Evolutionary conservation across 805 yeast genomes (phyloP), one percentile per base, ranked within the genome.

Genomic region (Cyberlindnera mississippiensis): DNA sequence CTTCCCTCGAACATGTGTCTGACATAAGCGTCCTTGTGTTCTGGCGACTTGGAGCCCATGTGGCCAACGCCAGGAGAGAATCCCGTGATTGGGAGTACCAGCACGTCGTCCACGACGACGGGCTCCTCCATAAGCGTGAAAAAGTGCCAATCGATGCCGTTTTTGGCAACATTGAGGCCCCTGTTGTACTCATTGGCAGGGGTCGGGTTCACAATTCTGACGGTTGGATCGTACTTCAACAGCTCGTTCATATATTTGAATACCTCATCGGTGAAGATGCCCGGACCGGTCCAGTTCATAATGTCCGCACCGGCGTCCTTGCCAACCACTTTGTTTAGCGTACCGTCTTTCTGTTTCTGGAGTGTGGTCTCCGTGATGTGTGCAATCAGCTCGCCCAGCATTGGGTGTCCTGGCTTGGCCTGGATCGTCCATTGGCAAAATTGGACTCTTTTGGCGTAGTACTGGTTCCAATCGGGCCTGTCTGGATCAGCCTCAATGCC

Each of bases 401-500:
- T 72, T 1, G 99, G 99, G 59, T 93, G 98, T 1, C 98, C 98
- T 16, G 74, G 76, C 56, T 89, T 91, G 15, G 88, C 76, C 64
- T 85, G 91, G 37, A 91, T 81, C 0, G 96, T 88, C 99, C 99
- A 91, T 64, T 91, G 98, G 60, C 98, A 90, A 56, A 91, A 85
- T 66, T 91, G 99, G 33, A 91, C 78, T 48, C 98, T 72, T 38
- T 97, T 73, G 0, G 97, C 95, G 58, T 88, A 91, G 90, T 95
- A 89, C 7, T 82, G 83, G 22, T 74, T 67, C 99, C 99, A 93
- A 62, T 91, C 98, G 0, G 82, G 82, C 51, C 98, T 71, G 60
- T 91, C 97, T 0, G 98, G 97, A 55, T 91, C 99, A 1, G 97
- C 97, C 61, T 93, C 99, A 33, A 91, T 86, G 0, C 98, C 98